phyloP scores from a whole-genome alignment of 345 rosid genomes.

The Ceriops decandra region DNA sequence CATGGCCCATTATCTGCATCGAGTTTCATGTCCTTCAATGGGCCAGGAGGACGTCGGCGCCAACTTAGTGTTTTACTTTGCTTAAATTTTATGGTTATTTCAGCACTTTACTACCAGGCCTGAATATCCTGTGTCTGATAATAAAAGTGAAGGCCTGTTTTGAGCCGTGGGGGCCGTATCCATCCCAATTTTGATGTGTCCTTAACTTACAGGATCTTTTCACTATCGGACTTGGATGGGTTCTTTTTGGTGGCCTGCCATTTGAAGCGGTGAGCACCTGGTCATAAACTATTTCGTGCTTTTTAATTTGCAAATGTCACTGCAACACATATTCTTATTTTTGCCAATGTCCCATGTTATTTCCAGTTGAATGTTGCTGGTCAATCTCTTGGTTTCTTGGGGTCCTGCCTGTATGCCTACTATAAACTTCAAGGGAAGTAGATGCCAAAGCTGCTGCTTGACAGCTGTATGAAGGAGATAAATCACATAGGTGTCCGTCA shows the following conservation, averaged over 20 bases:
- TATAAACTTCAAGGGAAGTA: constrained; percentile 45
- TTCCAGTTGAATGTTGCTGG: constrained; percentile 52
- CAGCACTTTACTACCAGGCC: too few relatives aligned
- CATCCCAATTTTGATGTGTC: too few relatives aligned
- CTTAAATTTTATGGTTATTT: too few relatives aligned
- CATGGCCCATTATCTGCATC: too few relatives aligned
- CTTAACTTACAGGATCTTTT: constrained; percentile 21
- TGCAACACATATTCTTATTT: neutral
- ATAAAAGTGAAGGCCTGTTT: too few relatives aligned
- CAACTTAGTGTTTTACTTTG: too few relatives aligned
- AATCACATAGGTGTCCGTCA: constrained; percentile 15
- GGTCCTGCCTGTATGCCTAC: constrained; percentile 56
- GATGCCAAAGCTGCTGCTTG: constrained; percentile 1
- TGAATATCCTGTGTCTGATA: too few relatives aligned
- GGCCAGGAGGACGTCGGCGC: too few relatives aligned
- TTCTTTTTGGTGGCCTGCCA: constrained; percentile 30
- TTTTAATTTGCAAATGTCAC: neutral
- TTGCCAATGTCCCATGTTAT: neutral
- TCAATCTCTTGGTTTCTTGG: constrained; percentile 51
- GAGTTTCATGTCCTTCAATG: too few relatives aligned
- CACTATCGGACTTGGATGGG: constrained; percentile 29
- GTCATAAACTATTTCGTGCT: neutral
- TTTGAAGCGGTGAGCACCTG: constrained; percentile 20
- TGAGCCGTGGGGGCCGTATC: too few relatives aligned
- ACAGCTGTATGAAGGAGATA: constrained; percentile 11